These are phyloP conservation scores for Gilbertella persicaria DNA, from an alignment of 371 early-diverging fungal genomes.

Conservation along the genomic window DNA sequence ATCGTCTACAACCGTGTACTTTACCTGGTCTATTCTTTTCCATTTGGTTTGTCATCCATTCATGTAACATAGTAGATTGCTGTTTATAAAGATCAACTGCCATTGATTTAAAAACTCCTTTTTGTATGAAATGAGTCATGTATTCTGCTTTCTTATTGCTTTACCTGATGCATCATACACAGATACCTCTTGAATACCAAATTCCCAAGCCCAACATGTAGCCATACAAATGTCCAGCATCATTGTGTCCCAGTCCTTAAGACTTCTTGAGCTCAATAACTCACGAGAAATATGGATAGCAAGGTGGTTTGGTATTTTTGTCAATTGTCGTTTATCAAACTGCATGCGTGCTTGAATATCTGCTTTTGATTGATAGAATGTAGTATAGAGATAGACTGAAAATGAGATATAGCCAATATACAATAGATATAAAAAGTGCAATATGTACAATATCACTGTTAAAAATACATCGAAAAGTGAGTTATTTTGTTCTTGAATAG, in stretches of 20 bases:
- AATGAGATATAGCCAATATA: slow-evolving; percentile 18
- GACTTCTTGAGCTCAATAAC: slow-evolving; percentile 25
- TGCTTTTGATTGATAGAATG: not conserved
- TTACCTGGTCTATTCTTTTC: too few species aligned
- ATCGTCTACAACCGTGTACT: too few species aligned
- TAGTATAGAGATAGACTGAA: slow-evolving; percentile 4
- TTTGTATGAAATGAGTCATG: not conserved
- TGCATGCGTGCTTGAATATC: slow-evolving; percentile 16
- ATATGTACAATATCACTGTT: slow-evolving; percentile 15
- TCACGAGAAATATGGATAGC: slow-evolving; percentile 40
- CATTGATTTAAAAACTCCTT: slow-evolving; percentile 32
- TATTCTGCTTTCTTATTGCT: not conserved
- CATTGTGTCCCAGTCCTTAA: slow-evolving; percentile 34
- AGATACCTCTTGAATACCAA: slow-evolving; percentile 43
- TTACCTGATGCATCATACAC: slow-evolving; percentile 49
- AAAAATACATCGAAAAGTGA: slow-evolving; percentile 7
- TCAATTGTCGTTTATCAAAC: slow-evolving; percentile 34
- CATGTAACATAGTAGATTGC: slow-evolving; percentile 33
- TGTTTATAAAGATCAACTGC: slow-evolving; percentile 35
- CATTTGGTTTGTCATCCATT: too few species aligned
- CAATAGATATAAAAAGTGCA: slow-evolving; percentile 32
- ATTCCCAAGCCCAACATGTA: slow-evolving; percentile 49
- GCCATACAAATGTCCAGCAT: slow-evolving; percentile 36
- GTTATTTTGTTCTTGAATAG: not conserved
- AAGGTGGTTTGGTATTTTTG: slow-evolving; percentile 48